These are phyloP conservation scores for Tolypocladium tundrense DNA, from an alignment of 2,329 filamentous ascomycete genomes.

Conservation along the genomic window DNA sequence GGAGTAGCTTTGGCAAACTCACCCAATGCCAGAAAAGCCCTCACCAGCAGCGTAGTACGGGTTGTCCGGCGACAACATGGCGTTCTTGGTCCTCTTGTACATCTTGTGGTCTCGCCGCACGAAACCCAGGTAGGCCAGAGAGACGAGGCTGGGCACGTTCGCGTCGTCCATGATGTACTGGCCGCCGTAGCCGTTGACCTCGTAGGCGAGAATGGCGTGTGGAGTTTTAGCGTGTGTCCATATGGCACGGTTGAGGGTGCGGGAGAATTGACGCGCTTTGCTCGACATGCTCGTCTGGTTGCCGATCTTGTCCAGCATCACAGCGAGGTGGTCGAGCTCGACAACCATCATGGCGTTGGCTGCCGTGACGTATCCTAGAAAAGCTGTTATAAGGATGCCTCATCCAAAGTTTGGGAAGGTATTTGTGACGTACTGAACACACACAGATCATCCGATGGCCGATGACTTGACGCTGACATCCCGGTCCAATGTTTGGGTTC, in stretches of 20 bases:
- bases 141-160: constrained; percentile 58
- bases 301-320: constrained; percentile 56
- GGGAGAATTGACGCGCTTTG: constrained; percentile 27
- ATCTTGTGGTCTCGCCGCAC: constrained; percentile 46
- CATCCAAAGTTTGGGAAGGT: neutral
- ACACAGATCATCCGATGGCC: constrained; percentile 75
- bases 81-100: constrained; percentile 71
- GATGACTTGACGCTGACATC: constrained; percentile 68
- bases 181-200: constrained; percentile 65
- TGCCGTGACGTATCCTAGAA: constrained; percentile 33
- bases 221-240: constrained; percentile 35
- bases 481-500: constrained; percentile 71
- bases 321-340: constrained; percentile 47
- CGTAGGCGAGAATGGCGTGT: constrained; percentile 59
- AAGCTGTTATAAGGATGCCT: neutral
- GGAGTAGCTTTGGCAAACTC: neutral
- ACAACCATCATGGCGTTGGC: constrained; percentile 30
- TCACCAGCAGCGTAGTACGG: constrained; percentile 51
- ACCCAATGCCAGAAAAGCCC: constrained; percentile 16
- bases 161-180: constrained; percentile 61
- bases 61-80: constrained; percentile 66
- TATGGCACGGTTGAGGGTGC: constrained; percentile 62
- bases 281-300: constrained; percentile 54
- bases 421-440: constrained; percentile 38
- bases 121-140: constrained; percentile 55